These are phyloP conservation scores for Candida tetrigidarum DNA, from an alignment of 1,139 yeast genomes.

Conservation along the genomic window DNA sequence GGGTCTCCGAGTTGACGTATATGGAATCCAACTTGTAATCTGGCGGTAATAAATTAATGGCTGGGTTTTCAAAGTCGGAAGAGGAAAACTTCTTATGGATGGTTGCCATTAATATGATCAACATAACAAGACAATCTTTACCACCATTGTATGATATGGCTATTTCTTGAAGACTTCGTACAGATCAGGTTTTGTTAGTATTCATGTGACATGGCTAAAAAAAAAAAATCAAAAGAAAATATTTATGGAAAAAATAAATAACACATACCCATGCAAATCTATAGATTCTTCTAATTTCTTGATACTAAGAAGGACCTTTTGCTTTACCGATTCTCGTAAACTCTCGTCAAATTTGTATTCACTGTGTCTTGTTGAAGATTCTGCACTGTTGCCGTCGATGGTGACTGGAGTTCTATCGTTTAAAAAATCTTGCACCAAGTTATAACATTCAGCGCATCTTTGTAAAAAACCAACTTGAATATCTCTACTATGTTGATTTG, in stretches of 20 bases:
- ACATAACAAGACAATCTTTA: conserved; percentile 86
- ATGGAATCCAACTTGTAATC: conserved; percentile 57
- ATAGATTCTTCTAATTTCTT: conserved; percentile 35
- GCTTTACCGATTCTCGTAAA: conserved; percentile 32
- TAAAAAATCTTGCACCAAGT: conserved; percentile 36
- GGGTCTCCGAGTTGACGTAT: conserved; percentile 69
- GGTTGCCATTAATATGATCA: conserved; percentile 65
- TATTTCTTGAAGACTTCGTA: conserved; percentile 56
- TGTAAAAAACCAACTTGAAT: conserved; percentile 20
- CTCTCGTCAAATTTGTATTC: conserved; percentile 26
- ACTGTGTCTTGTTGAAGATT: conserved; percentile 13
- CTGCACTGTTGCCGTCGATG: conserved; percentile 21
- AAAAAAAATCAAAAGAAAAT: background rate
- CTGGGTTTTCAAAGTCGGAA: conserved; percentile 13
- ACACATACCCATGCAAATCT: conserved; percentile 39
- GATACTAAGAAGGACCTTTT: conserved; percentile 34
- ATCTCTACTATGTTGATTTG: conserved; percentile 14
- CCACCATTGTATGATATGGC: conserved; percentile 90
- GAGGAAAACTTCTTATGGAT: conserved; percentile 40
- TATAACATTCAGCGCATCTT: conserved; percentile 38
- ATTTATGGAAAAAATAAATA: no score
- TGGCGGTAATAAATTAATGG: conserved; percentile 23
- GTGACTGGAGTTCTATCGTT: conserved; percentile 33
- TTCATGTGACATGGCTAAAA: background rate
- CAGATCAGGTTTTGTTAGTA: conserved; percentile 22